Percentiles rank a stretch among this genome's conserved stretches.
Conservation (phyloP, 495 filamentous ascomycete species). For the Neurospora hispaniola region DNA sequence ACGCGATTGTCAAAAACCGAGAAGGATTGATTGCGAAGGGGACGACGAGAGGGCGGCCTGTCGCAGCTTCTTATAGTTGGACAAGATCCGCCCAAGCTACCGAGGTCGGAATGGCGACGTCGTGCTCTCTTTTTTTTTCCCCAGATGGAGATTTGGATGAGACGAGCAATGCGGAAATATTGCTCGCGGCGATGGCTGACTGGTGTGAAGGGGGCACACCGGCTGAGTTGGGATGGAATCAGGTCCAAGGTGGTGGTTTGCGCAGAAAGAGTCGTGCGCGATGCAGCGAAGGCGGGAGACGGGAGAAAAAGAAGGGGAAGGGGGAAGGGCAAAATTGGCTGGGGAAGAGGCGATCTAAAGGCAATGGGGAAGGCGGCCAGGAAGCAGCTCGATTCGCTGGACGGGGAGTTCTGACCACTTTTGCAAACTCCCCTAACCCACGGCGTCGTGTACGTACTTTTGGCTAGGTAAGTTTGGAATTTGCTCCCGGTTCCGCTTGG, state of each 20-base stretch:
- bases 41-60: background rate
- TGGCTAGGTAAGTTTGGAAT: background rate
- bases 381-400: constrained; percentile 1
- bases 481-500: background rate
- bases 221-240: background rate
- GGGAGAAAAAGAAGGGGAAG: constrained; percentile 13
- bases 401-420: constrained; percentile 1
- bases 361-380: constrained; percentile 6
- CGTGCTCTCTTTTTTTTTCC: background rate
- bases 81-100: background rate
- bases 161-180: background rate
- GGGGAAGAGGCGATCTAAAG: constrained; percentile 20
- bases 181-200: background rate
- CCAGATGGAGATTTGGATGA: background rate
- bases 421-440: constrained; percentile 13
- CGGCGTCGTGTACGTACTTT: background rate
- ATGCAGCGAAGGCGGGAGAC: constrained; percentile 2
- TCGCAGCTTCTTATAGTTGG: background rate
- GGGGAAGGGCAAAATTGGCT: constrained; percentile 19
- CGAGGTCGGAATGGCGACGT: background rate
- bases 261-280: background rate
- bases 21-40: background rate
- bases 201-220: background rate
- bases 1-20: background rate
- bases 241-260: background rate